These are phyloP conservation scores for Lactifluus volemus DNA, from an alignment of 768 basidiomycete species.

Conservation along the genomic window DNA sequence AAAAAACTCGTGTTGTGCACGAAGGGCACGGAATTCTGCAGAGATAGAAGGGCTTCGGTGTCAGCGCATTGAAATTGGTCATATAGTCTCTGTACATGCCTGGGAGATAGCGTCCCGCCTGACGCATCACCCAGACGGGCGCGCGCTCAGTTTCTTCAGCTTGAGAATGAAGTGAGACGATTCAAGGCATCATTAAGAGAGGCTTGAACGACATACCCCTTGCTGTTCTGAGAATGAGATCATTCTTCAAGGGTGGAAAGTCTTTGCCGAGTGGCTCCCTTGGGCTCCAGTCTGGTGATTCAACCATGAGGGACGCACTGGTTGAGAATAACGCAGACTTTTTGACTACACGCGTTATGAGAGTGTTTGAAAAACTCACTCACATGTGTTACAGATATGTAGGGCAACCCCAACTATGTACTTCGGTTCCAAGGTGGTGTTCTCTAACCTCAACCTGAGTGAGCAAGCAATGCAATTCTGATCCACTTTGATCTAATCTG, in stretches of 20 bases:
- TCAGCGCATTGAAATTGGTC: not conserved
- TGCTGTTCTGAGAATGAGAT: constrained; percentile 83
- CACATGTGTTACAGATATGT: not conserved
- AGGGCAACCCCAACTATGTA: not conserved
- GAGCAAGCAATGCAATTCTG: too few species aligned
- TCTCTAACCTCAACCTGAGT: too few species aligned
- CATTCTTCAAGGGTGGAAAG: constrained; percentile 77
- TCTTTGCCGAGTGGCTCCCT: constrained; percentile 3
- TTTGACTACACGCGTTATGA: not conserved
- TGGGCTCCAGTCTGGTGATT: constrained; percentile 11
- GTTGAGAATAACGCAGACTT: not conserved
- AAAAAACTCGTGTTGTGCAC: constrained; percentile 87
- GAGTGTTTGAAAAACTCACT: not conserved
- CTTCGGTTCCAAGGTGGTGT: not conserved
- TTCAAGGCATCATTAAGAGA: not conserved
- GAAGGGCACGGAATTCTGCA: constrained; percentile 85
- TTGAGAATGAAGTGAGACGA: constrained; percentile 20
- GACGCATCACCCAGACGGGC: constrained; percentile 98
- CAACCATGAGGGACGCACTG: constrained; percentile 2
- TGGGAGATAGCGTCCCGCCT: constrained; percentile 92
- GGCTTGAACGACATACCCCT: constrained; percentile 40
- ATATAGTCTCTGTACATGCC: constrained; percentile 37
- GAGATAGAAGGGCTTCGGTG: not conserved
- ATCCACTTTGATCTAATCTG: too few species aligned
- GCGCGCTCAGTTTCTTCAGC: constrained; percentile 84